A percentile compares a stretch with the other conserved stretches of the same genome.
These are phyloP conservation scores for Thalassiosira ordinaria DNA, from an alignment of 352 stramenopile species.

Conservation along the genomic window DNA sequence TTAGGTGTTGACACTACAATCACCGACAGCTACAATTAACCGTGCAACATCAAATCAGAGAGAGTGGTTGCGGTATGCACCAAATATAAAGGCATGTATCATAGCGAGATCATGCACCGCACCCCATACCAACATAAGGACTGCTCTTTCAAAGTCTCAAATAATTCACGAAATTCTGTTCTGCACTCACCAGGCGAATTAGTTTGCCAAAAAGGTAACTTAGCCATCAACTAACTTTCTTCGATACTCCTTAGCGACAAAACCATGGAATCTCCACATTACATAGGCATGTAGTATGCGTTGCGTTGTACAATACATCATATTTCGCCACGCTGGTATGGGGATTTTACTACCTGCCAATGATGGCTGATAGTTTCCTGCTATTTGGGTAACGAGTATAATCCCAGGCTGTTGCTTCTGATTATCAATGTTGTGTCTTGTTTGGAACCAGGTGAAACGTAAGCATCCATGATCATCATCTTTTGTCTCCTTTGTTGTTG, in stretches of 20 bases:
- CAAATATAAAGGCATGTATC: no score
- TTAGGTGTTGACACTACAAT: no score
- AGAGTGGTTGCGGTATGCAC: no score
- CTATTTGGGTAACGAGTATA: slow-evolving; percentile 36
- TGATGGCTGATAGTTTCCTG: slow-evolving; percentile 33
- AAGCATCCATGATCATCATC: slow-evolving; percentile 9
- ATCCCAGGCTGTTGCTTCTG: not conserved
- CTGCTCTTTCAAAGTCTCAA: no score
- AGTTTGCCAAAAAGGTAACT: no score
- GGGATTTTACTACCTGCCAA: slow-evolving; percentile 31
- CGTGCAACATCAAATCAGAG: no score
- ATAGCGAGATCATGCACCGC: no score
- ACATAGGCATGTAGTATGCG: slow-evolving; percentile 46
- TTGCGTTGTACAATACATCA: slow-evolving; percentile 45
- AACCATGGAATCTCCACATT: slow-evolving; percentile 48
- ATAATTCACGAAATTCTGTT: no score
- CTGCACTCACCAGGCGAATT: no score
- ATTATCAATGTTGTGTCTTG: not conserved
- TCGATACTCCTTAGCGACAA: slow-evolving; percentile 7
- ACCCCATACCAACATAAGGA: no score
- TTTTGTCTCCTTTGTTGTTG: not conserved
- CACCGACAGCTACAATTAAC: no score
- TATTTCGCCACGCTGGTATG: slow-evolving; percentile 20
- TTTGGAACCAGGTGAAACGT: slow-evolving; percentile 14
- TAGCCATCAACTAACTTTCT: not conserved